Conservation (phyloP, 768 basidiomycete genomes). For the Pulveroboletus sp. region DNA sequence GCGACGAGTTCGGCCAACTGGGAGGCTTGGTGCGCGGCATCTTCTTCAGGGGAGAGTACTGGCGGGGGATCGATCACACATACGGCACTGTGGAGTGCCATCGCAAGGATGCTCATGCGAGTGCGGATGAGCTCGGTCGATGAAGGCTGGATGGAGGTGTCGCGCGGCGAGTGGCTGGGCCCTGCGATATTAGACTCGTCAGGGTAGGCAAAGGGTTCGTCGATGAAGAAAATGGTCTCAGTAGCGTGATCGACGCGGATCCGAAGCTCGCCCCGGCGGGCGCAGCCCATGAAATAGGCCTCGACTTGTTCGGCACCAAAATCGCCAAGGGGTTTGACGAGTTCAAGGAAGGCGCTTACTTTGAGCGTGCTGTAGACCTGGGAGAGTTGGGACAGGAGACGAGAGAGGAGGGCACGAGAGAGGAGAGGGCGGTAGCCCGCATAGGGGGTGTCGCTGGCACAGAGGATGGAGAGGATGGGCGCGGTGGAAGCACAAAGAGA, state of each 20-base stretch:
- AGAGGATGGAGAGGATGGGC: constrained; percentile 66
- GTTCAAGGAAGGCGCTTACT: constrained; percentile 67
- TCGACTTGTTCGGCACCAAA: constrained; percentile 71
- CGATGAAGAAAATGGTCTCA: constrained; percentile 79
- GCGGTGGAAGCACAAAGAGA: constrained; percentile 74
- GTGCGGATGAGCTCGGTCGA: constrained; percentile 70
- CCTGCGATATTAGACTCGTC: constrained; percentile 32
- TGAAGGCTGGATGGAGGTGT: constrained; percentile 65
- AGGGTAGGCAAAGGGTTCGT: constrained; percentile 58
- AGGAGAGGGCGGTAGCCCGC: constrained; percentile 85
- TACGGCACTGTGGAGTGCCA: constrained; percentile 68
- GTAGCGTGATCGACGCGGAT: constrained; percentile 87
- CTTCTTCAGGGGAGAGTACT: constrained; percentile 39
- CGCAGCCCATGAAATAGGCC: constrained; percentile 90
- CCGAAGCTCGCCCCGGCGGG: constrained; percentile 77
- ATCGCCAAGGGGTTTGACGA: constrained; percentile 70
- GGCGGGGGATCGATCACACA: constrained; percentile 44
- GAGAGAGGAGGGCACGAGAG: constrained; percentile 85
- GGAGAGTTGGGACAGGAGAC: constrained; percentile 84
- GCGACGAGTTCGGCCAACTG: constrained; percentile 56
- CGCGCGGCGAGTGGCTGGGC: constrained; percentile 20
- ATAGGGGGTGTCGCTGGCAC: constrained; percentile 44
- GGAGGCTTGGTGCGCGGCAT: constrained; percentile 41
- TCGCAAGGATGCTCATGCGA: constrained; percentile 72
- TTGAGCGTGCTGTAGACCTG: constrained; percentile 89